Conservation (phyloP, 495 filamentous ascomycete genomes). For the Beverwykella pulmonaria region DNA sequence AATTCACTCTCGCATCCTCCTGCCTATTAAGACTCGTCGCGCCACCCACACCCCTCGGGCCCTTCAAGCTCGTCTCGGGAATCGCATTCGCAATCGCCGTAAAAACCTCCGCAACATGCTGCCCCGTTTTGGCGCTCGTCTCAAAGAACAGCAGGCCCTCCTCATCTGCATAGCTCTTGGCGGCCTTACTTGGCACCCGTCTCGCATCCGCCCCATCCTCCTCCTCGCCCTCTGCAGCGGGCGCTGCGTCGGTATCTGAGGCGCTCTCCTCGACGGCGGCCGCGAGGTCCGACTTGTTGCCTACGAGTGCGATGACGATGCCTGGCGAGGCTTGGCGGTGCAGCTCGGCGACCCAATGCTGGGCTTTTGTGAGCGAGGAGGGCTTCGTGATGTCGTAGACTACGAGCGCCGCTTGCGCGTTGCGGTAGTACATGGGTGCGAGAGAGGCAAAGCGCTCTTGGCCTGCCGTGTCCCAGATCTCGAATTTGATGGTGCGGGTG, state of each 20-base stretch:
- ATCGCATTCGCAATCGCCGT: slow-evolving; percentile 98
- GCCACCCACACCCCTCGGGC: slow-evolving; percentile 61
- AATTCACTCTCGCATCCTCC: slow-evolving; percentile 71
- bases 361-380: slow-evolving; percentile 90
- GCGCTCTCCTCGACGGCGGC: slow-evolving; percentile 44
- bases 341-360: slow-evolving; percentile 98
- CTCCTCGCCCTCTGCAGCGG: slow-evolving; percentile 53
- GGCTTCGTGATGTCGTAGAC: slow-evolving; percentile 99
- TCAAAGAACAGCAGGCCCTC: slow-evolving; percentile 94
- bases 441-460: slow-evolving; percentile 97
- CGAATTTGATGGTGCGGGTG: slow-evolving; percentile 96
- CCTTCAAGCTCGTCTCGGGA: slow-evolving; percentile 93
- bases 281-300: slow-evolving; percentile 92
- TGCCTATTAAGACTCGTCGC: slow-evolving; percentile 50
- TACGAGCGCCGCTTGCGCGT: slow-evolving; percentile 96
- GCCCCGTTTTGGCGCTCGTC: slow-evolving; percentile 94
- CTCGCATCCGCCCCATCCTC: slow-evolving; percentile 66
- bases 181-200: slow-evolving; percentile 84
- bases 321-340: slow-evolving; percentile 97
- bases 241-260: slow-evolving; percentile 32
- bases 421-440: slow-evolving; percentile 99
- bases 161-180: slow-evolving; percentile 91
- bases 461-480: slow-evolving; percentile 99
- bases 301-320: slow-evolving; percentile 95
- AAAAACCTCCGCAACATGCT: slow-evolving; percentile 93